Percentiles rank a stretch among this genome's conserved stretches.
These are phyloP conservation scores for Beauveria caledonica DNA, from an alignment of 2,329 filamentous ascomycete species.

Conservation along the genomic window DNA sequence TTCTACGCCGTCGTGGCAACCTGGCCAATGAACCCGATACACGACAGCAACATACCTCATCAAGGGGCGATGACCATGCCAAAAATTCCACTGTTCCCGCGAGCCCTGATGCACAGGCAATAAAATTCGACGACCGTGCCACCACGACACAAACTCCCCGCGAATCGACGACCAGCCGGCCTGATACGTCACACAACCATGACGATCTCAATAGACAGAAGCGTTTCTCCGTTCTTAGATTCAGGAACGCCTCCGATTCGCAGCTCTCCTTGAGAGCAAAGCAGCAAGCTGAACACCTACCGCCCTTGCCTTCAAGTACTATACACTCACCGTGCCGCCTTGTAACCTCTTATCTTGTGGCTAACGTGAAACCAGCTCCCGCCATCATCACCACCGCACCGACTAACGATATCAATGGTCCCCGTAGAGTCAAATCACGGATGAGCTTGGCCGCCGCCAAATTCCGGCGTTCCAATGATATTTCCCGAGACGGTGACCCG, in stretches of 20 bases:
- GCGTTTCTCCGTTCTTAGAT: slow-evolving; percentile 65
- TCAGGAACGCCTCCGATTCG: slow-evolving; percentile 88
- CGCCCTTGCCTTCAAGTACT: slow-evolving; percentile 51
- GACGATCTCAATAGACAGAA: slow-evolving; percentile 49
- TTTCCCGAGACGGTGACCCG: slow-evolving; percentile 23
- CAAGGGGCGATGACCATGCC: not conserved
- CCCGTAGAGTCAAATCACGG: slow-evolving; percentile 48
- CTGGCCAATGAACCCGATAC: slow-evolving; percentile 52
- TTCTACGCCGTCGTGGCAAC: slow-evolving; percentile 53
- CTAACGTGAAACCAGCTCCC: slow-evolving; percentile 39
- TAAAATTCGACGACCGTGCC: slow-evolving; percentile 9
- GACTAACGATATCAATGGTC: slow-evolving; percentile 52
- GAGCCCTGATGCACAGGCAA: slow-evolving; percentile 4
- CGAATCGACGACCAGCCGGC: slow-evolving; percentile 23
- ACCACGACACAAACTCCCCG: slow-evolving; percentile 19
- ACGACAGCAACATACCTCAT: slow-evolving; percentile 31
- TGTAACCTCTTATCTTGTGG: slow-evolving; percentile 14
- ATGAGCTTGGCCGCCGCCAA: slow-evolving; percentile 44
- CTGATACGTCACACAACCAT: slow-evolving; percentile 43
- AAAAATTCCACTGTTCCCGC: slow-evolving; percentile 6
- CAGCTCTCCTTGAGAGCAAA: slow-evolving; percentile 72
- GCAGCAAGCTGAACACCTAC: slow-evolving; percentile 51
- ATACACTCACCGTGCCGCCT: slow-evolving; percentile 8
- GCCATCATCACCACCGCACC: slow-evolving; percentile 89
- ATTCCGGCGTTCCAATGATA: slow-evolving; percentile 44